Evolutionary conservation across 2,329 filamentous ascomycete genomes (phyloP).

Genomic region (Xylariaceae sp.): DNA sequence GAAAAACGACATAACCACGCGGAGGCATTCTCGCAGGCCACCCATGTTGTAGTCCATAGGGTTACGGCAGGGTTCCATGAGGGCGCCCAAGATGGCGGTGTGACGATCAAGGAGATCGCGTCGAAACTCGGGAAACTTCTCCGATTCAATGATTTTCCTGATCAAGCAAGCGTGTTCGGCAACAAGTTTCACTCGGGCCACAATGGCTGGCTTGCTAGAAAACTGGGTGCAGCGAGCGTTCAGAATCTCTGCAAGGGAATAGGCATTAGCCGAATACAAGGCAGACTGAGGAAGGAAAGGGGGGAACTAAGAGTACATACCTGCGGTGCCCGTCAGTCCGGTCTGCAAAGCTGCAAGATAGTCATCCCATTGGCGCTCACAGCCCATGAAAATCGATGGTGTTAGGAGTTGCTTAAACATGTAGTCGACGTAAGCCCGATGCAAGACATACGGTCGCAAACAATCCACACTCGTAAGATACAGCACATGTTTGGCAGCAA

Average conservation of each 20-base stretch:
- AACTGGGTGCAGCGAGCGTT: conserved; percentile 6
- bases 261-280: conserved; percentile 10
- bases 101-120: conserved; percentile 22
- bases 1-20: conserved; percentile 24
- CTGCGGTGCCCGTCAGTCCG: conserved; percentile 20
- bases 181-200: conserved; percentile 26
- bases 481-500: conserved; percentile 24
- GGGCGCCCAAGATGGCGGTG: conserved; percentile 19
- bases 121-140: conserved; percentile 19
- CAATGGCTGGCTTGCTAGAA: no score
- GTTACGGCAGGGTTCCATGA: conserved; percentile 28
- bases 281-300: background rate
- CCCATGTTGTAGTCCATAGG: conserved; percentile 15
- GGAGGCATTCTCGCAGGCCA: conserved; percentile 18
- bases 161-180: conserved; percentile 31
- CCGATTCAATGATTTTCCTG: conserved; percentile 18
- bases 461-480: conserved; percentile 22
- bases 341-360: conserved; percentile 28
- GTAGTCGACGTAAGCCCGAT: conserved; percentile 30
- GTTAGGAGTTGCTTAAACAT: conserved; percentile 29
- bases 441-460: conserved; percentile 28
- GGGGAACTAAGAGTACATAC: conserved; percentile 9
- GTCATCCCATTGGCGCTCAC: conserved; percentile 26
- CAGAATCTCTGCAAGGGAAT: background rate
- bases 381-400: conserved; percentile 29